A percentile compares a stretch with the other conserved stretches of the same genome.
phyloP scores from a whole-genome alignment of 768 basidiomycete genomes.

The Mrakia hoshinonis region DNA sequence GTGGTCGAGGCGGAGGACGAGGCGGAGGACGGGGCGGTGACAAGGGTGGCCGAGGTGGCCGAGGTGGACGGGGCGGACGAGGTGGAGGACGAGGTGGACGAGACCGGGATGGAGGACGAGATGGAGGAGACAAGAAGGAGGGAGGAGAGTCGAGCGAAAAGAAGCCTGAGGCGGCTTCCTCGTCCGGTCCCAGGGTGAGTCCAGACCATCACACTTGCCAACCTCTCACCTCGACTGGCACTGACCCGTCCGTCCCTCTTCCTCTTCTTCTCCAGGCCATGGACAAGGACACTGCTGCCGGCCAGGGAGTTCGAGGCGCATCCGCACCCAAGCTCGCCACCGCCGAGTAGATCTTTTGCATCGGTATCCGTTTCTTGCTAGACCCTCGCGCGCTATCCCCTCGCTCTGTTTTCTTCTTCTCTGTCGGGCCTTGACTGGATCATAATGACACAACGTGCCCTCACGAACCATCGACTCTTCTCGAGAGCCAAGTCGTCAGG shows the following conservation, averaged over 20 bases:
- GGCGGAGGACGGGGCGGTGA: slow-evolving; percentile 31
- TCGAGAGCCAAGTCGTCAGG: too few species aligned
- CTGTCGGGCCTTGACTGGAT: too few species aligned
- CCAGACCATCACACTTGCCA: neutral
- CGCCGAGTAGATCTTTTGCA: neutral
- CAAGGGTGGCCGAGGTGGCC: slow-evolving; percentile 41
- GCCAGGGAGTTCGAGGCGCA: slow-evolving; percentile 22
- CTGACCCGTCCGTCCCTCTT: neutral
- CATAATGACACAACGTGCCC: too few species aligned
- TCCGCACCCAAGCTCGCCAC: slow-evolving; percentile 10
- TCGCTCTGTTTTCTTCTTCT: neutral
- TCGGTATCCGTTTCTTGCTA: neutral
- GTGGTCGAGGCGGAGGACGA: slow-evolving; percentile 30
- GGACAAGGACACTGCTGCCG: slow-evolving; percentile 28
- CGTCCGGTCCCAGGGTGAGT: neutral
- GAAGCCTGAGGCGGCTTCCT: neutral
- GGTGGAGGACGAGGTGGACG: slow-evolving; percentile 46
- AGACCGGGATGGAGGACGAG: slow-evolving; percentile 32
- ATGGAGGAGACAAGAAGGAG: slow-evolving; percentile 6
- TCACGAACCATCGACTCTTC: too few species aligned
- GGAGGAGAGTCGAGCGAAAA: slow-evolving; percentile 9
- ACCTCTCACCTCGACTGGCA: neutral
- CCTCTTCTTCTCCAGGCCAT: slow-evolving; percentile 2
- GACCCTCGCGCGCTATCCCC: too few species aligned
- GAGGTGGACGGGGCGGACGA: slow-evolving; percentile 60